These are phyloP conservation scores for Groenewaldozyma auringiensis DNA, from an alignment of 1,139 yeast species.

Conservation along the genomic window DNA sequence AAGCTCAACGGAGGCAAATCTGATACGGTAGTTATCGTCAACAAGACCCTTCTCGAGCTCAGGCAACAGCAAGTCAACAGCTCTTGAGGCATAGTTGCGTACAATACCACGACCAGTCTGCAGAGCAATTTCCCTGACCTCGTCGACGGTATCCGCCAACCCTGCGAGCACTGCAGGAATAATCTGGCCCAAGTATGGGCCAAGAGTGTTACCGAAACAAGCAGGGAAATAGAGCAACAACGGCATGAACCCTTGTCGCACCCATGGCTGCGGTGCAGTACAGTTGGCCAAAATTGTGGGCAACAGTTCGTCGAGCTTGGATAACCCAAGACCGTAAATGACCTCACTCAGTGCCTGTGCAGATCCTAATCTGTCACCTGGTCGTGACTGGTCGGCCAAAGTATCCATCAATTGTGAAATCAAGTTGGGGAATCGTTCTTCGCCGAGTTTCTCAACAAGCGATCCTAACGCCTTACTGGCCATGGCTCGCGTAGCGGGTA, in stretches of 20 bases:
- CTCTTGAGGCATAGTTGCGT: slow-evolving; percentile 83
- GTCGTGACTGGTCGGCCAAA: slow-evolving; percentile 67
- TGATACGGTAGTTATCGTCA: slow-evolving; percentile 75
- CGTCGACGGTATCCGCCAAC: slow-evolving; percentile 82
- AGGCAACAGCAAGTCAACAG: slow-evolving; percentile 88
- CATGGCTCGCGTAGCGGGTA: slow-evolving; percentile 92
- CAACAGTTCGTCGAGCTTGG: slow-evolving; percentile 78
- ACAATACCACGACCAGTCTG: slow-evolving; percentile 92
- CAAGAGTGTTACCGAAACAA: slow-evolving; percentile 85
- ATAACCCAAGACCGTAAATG: slow-evolving; percentile 79
- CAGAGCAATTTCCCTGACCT: slow-evolving; percentile 80
- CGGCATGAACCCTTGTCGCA: slow-evolving; percentile 93
- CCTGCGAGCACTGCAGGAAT: slow-evolving; percentile 89
- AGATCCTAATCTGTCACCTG: slow-evolving; percentile 93
- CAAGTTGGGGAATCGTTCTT: slow-evolving; percentile 87
- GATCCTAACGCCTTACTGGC: slow-evolving; percentile 98
- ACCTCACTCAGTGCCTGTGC: slow-evolving; percentile 97
- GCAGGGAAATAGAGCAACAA: slow-evolving; percentile 83
- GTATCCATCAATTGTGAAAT: slow-evolving; percentile 74
- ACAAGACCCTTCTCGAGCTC: slow-evolving; percentile 87
- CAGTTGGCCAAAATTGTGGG: slow-evolving; percentile 77
- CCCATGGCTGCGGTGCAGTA: slow-evolving; percentile 53
- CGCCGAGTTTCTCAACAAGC: slow-evolving; percentile 91
- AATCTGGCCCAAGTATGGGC: slow-evolving; percentile 77
- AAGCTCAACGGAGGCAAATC: slow-evolving; percentile 89